Evolutionary conservation across 805 yeast species (phyloP), one percentile per base, ranked within the genome.

Genomic region (Kluyveromyces wickerhamii): DNA sequence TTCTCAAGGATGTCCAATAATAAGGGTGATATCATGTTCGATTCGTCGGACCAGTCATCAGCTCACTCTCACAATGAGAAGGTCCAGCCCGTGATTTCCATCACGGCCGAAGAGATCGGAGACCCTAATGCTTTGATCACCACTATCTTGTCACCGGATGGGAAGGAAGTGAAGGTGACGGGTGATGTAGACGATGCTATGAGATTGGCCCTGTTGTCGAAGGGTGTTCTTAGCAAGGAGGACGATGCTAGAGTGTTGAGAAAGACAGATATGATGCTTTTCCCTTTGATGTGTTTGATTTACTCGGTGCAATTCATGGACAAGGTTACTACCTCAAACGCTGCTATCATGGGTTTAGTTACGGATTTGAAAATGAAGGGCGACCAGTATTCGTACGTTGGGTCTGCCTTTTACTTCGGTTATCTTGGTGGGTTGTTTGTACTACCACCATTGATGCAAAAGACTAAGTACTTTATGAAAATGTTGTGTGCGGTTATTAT

Each of bases 401-500:
- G 77, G 9, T 62, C 76, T 2, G 64, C 71, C 9, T 75, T 74
- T 43, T 74, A 74, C 44, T 48, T 79, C 21, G 86, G 85, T 2
- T 79, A 77, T 48, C 53, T 79, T 31, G 59, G 55, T 26, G 46
- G 46, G 6, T 25, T 40, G 11, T 37, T 46, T 19, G 19, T 34
- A 11, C 31, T 42, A 9, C 40, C 37, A n/a, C 36, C 37, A 5
- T 10, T 41, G 12, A 27, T 41, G 22, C 84, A 79, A 49, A 60
- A 60, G 35, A 66, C 74, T 37, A 80, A 79, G 2, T 38, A 43
- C 13, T 61, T 78, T 29, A 65, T 72, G 13, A 73, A 71, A 42
- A 52, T 72, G 1, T 61, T 68, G 3, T 54, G 69, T n/a, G 36
- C 49, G 3, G 62, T 66, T 37, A 65, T 77, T 26, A 48, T 73